These are phyloP conservation scores for Erysimum cheiri DNA, from an alignment of 441 rosid species.

Conservation along the genomic window DNA sequence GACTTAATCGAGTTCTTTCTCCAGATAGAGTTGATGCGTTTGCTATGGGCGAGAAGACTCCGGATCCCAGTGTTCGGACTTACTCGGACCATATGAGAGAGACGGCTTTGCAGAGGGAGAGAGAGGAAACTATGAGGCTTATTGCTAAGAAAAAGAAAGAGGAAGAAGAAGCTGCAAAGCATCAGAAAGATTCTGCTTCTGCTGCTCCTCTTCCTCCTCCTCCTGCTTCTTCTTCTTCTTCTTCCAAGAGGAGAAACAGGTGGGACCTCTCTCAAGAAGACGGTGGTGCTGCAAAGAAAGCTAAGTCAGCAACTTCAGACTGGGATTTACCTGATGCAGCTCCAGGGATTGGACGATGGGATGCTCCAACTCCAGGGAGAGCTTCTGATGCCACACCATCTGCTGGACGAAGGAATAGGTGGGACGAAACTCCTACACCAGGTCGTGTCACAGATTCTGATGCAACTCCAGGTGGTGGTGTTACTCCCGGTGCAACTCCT, in stretches of 20 bases:
- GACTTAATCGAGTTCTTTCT: slow-evolving; percentile 78
- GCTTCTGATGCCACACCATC: slow-evolving; percentile 83
- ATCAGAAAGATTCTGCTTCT: slow-evolving; percentile 49
- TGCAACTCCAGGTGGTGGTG: slow-evolving; percentile 89
- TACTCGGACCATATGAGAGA: slow-evolving; percentile 90
- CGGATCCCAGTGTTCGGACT: slow-evolving; percentile 76
- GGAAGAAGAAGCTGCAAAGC: slow-evolving; percentile 71
- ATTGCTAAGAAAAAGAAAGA: slow-evolving; percentile 83
- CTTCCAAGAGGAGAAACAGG: slow-evolving; percentile 85
- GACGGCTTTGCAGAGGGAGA: slow-evolving; percentile 72
- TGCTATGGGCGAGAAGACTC: slow-evolving; percentile 91
- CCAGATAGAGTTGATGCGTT: slow-evolving; percentile 94
- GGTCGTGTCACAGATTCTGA: slow-evolving; percentile 88
- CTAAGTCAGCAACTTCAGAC: slow-evolving; percentile 68
- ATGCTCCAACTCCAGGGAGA: slow-evolving; percentile 94
- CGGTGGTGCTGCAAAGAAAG: slow-evolving; percentile 64
- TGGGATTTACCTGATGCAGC: slow-evolving; percentile 95
- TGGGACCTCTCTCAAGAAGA: slow-evolving; percentile 91
- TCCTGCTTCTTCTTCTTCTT: slow-evolving; percentile 42
- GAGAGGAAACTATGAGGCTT: slow-evolving; percentile 71
- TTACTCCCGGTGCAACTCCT: slow-evolving; percentile 92
- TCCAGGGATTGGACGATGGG: slow-evolving; percentile 95
- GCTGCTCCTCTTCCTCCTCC: slow-evolving; percentile 34
- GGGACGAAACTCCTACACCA: slow-evolving; percentile 98
- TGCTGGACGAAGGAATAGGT: slow-evolving; percentile 77